Evolutionary conservation across 371 early-diverging fungal genomes (phyloP).

Genomic region (Funneliformis caledonium): DNA sequence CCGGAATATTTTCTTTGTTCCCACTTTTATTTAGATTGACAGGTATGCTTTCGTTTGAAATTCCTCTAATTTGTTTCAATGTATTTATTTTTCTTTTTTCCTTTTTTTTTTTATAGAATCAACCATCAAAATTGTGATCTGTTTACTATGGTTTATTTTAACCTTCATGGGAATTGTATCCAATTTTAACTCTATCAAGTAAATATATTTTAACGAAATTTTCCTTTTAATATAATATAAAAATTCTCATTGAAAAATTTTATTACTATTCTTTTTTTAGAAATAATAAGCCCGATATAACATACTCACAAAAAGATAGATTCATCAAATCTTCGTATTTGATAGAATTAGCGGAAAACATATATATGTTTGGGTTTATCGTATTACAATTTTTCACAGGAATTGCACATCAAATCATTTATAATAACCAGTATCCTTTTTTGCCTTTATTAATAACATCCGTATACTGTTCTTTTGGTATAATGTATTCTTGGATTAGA

Average conservation of each 20-base stretch:
- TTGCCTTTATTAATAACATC: slow-evolving; percentile 85
- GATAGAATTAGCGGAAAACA: slow-evolving; percentile 54
- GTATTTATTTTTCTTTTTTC: neutral
- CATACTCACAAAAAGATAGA: slow-evolving; percentile 11
- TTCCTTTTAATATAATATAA: neutral
- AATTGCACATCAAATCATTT: slow-evolving; percentile 56
- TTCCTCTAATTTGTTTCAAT: neutral
- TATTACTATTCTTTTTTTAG: neutral
- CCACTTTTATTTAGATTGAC: slow-evolving; percentile 83
- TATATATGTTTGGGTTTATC: slow-evolving; percentile 71
- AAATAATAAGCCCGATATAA: slow-evolving; percentile 42
- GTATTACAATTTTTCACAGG: slow-evolving; percentile 66
- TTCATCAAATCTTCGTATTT: neutral
- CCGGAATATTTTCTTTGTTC: slow-evolving; percentile 80
- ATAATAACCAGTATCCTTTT: slow-evolving; percentile 68
- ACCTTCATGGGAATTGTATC: slow-evolving; percentile 3
- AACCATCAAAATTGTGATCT: slow-evolving; percentile 26
- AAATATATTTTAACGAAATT: neutral
- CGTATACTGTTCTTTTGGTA: slow-evolving; percentile 77
- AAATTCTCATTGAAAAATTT: neutral
- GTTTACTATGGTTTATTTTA: slow-evolving; percentile 35
- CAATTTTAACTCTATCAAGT: neutral
- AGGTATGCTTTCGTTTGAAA: slow-evolving; percentile 53
- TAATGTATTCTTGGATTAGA: slow-evolving; percentile 75
- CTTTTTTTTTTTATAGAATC: neutral